Percentiles rank a stretch among this genome's conserved stretches.
Conservation (phyloP, 23 red algal genomes). For the Rhodosorus marinus region DNA sequence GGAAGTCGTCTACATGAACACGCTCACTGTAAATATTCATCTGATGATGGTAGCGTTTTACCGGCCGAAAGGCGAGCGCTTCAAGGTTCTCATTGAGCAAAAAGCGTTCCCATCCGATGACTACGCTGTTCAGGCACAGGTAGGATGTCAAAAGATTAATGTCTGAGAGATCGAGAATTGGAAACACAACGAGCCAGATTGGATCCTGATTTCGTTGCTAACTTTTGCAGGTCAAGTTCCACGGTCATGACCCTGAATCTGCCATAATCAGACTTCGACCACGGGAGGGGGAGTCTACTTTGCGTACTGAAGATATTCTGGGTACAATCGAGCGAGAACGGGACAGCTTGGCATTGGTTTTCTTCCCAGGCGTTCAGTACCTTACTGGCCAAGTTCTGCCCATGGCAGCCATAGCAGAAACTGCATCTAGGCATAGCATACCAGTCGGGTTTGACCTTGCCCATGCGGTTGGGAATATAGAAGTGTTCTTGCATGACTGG, state of each 20-base stretch:
- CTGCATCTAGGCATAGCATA: conserved; percentile 5
- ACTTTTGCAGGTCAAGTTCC: conserved; percentile 12
- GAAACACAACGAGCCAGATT: too few species aligned
- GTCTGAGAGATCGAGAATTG: too few species aligned
- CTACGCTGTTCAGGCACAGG: conserved; percentile 58
- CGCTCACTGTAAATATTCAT: conserved; percentile 88
- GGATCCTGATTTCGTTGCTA: too few species aligned
- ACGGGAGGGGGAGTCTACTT: conserved; percentile 2
- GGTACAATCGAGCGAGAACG: conserved; percentile 7
- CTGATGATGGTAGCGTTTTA: conserved; percentile 83
- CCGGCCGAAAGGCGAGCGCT: conserved; percentile 7
- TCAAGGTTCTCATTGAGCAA: conserved; percentile 58
- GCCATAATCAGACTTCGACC: conserved; percentile 10
- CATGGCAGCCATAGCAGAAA: conserved; percentile 25
- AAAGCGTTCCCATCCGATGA: conserved; percentile 66
- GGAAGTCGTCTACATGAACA: conserved; percentile 84
- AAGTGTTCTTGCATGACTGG: conserved; percentile 73
- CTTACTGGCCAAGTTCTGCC: conserved; percentile 79
- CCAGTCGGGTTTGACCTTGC: conserved; percentile 75
- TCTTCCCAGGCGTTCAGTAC: conserved; percentile 92
- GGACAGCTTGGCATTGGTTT: conserved; percentile 36
- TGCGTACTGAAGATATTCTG: conserved; percentile 24
- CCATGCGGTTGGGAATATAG: conserved; percentile 90
- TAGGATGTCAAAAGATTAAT: background rate
- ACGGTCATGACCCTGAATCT: conserved; percentile 11